phyloP scores from a whole-genome alignment of 1,284 basidiomycete species.

The Malassezia cuniculi region DNA sequence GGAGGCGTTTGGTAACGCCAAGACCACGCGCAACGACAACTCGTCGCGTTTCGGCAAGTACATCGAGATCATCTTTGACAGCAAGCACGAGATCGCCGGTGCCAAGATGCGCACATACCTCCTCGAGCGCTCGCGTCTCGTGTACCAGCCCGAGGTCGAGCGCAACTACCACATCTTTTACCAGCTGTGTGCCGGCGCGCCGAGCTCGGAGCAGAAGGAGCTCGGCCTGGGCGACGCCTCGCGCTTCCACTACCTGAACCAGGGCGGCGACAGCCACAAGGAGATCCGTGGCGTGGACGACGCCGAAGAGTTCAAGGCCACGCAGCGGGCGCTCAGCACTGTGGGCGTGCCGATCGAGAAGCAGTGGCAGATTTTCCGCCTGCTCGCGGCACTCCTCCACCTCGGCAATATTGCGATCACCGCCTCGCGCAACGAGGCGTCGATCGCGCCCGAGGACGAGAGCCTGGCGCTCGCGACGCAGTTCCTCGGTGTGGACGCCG shows the following conservation, averaged over 20 bases:
- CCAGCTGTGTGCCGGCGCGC: slow-evolving; percentile 92
- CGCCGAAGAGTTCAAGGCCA: slow-evolving; percentile 80
- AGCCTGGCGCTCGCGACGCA: slow-evolving; percentile 68
- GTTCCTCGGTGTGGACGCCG: slow-evolving; percentile 74
- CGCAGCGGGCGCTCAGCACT: slow-evolving; percentile 84
- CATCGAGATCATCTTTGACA: slow-evolving; percentile 96
- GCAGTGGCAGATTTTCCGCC: slow-evolving; percentile 93
- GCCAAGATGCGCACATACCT: slow-evolving; percentile 95
- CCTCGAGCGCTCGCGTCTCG: slow-evolving; percentile 87
- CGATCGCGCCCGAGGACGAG: slow-evolving; percentile 71
- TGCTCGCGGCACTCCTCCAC: slow-evolving; percentile 84
- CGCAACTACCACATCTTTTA: slow-evolving; percentile 99
- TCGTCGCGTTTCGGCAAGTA: slow-evolving; percentile 98
- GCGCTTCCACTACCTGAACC: slow-evolving; percentile 83
- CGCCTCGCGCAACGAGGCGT: slow-evolving; percentile 66
- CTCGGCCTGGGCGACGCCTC: slow-evolving; percentile 72
- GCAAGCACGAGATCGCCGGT: slow-evolving; percentile 86
- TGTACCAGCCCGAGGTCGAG: slow-evolving; percentile 83
- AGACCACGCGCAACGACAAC: slow-evolving; percentile 97
- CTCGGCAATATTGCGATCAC: slow-evolving; percentile 89
- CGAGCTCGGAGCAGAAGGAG: slow-evolving; percentile 85
- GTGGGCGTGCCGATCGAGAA: slow-evolving; percentile 93
- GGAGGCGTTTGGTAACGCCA: slow-evolving; percentile 97
- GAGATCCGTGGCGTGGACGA: slow-evolving; percentile 81
- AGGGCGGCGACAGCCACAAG: slow-evolving; percentile 77